Percentiles rank a stretch among this genome's conserved stretches.
Conservation (phyloP, 2,329 filamentous ascomycete genomes). For the Fusarium fujikuroi region DNA sequence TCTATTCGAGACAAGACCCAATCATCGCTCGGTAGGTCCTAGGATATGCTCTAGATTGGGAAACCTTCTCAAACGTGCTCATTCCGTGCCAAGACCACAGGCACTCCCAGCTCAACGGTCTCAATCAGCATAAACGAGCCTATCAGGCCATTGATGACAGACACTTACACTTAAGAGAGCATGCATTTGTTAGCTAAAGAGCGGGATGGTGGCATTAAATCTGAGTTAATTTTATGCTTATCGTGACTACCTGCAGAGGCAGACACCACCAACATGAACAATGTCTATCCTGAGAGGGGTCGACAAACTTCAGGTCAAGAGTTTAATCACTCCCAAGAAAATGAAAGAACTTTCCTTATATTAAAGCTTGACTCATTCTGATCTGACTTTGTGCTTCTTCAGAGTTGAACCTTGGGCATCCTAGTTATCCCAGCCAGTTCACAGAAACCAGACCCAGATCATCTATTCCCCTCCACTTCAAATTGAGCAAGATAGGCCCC, state of each 20-base stretch:
- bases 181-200: neutral
- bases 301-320: neutral
- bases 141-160: neutral
- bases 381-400: neutral
- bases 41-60: neutral
- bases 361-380: neutral
- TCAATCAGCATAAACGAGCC: neutral
- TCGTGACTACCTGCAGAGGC: neutral
- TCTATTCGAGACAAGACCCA: neutral
- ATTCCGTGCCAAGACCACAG: conserved; percentile 5
- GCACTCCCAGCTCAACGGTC: neutral
- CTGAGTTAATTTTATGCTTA: conserved; percentile 16
- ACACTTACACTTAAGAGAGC: neutral
- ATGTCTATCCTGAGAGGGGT: neutral
- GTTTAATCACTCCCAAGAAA: neutral
- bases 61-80: conserved; percentile 27
- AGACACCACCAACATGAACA: neutral
- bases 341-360: fast-evolving
- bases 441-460: neutral
- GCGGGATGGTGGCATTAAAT: neutral
- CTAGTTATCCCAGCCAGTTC: neutral
- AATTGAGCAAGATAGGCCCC: neutral
- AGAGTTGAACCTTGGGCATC: neutral
- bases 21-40: neutral
- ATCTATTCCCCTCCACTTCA: neutral